Percentiles rank a stretch among this genome's conserved stretches.
Evolutionary conservation across 2,329 filamentous ascomycete species (phyloP).

Genomic region (Mariannaea sp.): DNA sequence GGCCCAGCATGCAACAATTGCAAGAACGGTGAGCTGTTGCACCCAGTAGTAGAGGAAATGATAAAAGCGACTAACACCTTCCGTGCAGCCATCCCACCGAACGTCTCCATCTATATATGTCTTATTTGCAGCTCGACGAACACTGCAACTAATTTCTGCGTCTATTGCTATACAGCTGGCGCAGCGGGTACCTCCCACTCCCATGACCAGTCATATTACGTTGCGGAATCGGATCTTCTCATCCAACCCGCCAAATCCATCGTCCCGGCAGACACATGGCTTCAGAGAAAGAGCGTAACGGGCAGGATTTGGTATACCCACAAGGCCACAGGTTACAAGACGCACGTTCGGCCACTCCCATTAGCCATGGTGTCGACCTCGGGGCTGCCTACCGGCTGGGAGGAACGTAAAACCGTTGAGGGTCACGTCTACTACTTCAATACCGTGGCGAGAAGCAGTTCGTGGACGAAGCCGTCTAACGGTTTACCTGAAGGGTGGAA

Average conservation of each 20-base stretch:
- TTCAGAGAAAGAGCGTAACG: constrained; percentile 34
- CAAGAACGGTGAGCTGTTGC: constrained; percentile 23
- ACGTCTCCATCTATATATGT: constrained; percentile 35
- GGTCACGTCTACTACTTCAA: constrained; percentile 36
- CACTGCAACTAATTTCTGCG: constrained; percentile 30
- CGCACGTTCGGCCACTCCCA: constrained; percentile 32
- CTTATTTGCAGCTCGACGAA: constrained; percentile 38
- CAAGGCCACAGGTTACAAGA: constrained; percentile 33
- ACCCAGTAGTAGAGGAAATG: too few relatives aligned
- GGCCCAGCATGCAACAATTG: constrained; percentile 26
- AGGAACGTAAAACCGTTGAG: constrained; percentile 32
- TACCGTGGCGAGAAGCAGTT: constrained; percentile 23
- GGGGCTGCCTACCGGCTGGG: constrained; percentile 32
- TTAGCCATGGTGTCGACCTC: constrained; percentile 13
- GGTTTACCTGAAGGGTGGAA: constrained; percentile 54
- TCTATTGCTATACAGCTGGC: constrained; percentile 37
- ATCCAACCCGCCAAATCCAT: constrained; percentile 25
- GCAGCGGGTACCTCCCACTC: constrained; percentile 29
- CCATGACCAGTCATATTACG: constrained; percentile 36
- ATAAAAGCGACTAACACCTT: not conserved
- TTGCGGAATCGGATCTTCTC: constrained; percentile 34
- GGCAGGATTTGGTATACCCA: constrained; percentile 38
- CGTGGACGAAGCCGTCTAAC: constrained; percentile 41
- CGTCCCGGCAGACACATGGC: constrained; percentile 31
- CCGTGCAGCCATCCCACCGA: constrained; percentile 27